Evolutionary conservation across 257 asterid genomes (phyloP).

Genomic region (Echium plantagineum): DNA sequence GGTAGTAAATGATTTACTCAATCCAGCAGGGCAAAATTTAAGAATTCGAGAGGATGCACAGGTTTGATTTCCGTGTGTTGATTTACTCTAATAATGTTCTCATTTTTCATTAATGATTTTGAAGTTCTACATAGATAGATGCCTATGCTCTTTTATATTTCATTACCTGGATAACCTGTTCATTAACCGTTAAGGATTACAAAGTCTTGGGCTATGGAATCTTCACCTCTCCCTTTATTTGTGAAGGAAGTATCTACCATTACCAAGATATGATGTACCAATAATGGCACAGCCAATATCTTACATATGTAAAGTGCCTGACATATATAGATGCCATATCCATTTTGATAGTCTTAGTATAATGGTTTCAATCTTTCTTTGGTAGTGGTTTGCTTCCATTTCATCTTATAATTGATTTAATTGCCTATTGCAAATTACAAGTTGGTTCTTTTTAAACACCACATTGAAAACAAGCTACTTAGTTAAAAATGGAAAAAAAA

Average conservation of each 20-base stretch:
- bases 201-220: not conserved
- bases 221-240: not conserved
- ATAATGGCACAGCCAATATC: not conserved
- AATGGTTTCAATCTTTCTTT: not conserved
- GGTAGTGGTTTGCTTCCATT: no score
- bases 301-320: not conserved
- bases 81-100: not conserved
- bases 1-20: constrained; percentile 96
- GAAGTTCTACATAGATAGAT: not conserved
- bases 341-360: not conserved
- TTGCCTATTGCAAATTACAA: no score
- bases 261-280: not conserved
- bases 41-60: constrained; percentile 91
- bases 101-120: not conserved
- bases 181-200: not conserved
- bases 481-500: no score
- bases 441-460: no score
- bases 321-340: not conserved
- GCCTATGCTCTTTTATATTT: not conserved
- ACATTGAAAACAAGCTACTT: no score
- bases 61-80: constrained; percentile 32
- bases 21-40: constrained; percentile 98
- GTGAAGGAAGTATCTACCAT: not conserved
- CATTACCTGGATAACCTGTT: not conserved
- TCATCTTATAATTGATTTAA: no score